These are phyloP conservation scores for Monosporascus ibericus DNA, from an alignment of 2,329 filamentous ascomycete genomes.

Conservation along the genomic window DNA sequence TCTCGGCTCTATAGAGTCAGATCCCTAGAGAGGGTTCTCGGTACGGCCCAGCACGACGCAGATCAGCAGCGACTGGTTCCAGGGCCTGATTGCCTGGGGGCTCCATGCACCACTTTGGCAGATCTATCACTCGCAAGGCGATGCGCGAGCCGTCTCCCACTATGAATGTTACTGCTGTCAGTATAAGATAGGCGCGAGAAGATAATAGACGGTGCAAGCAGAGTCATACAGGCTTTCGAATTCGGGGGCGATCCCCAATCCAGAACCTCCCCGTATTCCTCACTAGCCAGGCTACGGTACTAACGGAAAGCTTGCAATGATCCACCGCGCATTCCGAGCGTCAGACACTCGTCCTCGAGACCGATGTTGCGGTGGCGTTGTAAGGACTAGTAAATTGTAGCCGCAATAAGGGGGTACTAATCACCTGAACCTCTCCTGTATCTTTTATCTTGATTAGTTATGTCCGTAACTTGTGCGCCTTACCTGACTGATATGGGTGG, in stretches of 20 bases:
- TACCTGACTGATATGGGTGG: no score
- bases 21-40: slow-evolving; percentile 2
- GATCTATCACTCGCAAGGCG: slow-evolving; percentile 36
- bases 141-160: slow-evolving; percentile 36
- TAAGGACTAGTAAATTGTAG: no score
- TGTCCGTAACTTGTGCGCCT: no score
- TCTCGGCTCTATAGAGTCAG: slow-evolving; percentile 7
- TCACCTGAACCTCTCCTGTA: no score
- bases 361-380: slow-evolving; percentile 47
- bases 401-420: no score
- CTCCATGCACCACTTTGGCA: slow-evolving; percentile 38
- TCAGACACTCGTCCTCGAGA: slow-evolving; percentile 34
- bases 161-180: neutral
- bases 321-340: slow-evolving; percentile 30
- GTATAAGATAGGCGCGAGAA: no score
- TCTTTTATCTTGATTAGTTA: no score
- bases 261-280: slow-evolving; percentile 43
- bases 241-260: slow-evolving; percentile 43
- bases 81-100: slow-evolving; percentile 51
- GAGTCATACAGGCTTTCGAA: slow-evolving; percentile 27
- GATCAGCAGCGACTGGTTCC: slow-evolving; percentile 50
- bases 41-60: slow-evolving; percentile 29
- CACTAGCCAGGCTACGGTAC: slow-evolving; percentile 45
- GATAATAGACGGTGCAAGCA: neutral
- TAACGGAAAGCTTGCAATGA: slow-evolving; percentile 46